These are phyloP conservation scores for Rusavskia elegans DNA, from an alignment of 495 filamentous ascomycete species.

Conservation along the genomic window DNA sequence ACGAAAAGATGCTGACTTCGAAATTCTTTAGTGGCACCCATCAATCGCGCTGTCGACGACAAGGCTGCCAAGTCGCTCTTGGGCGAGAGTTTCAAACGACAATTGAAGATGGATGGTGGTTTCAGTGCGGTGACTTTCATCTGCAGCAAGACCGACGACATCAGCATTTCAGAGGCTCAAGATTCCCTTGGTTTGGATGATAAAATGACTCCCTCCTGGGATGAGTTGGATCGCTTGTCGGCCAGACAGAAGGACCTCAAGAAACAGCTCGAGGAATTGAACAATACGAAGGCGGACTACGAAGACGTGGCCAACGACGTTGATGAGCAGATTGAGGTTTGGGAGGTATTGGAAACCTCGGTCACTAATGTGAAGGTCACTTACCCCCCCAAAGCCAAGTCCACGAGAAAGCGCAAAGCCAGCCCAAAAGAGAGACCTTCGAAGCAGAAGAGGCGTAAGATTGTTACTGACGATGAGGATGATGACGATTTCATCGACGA, in stretches of 20 bases:
- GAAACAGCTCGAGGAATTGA: conserved; percentile 18
- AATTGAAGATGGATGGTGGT: conserved; percentile 47
- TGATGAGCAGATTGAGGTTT: conserved; percentile 26
- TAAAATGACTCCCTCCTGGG: conserved; percentile 16
- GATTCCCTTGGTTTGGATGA: conserved; percentile 28
- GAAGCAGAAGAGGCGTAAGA: conserved; percentile 10
- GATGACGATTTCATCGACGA: conserved; percentile 10
- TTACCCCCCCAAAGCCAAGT: conserved; percentile 19
- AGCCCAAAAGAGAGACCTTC: conserved; percentile 18
- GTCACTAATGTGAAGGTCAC: conserved; percentile 35
- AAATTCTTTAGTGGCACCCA: conserved; percentile 32
- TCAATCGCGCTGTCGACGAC: conserved; percentile 49
- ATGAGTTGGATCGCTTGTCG: conserved; percentile 20
- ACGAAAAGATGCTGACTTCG: no score
- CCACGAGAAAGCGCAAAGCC: conserved; percentile 17
- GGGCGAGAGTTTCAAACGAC: conserved; percentile 43
- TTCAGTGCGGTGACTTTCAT: conserved; percentile 45
- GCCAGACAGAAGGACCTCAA: conserved; percentile 20
- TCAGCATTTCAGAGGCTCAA: conserved; percentile 35
- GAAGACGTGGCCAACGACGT: conserved; percentile 18
- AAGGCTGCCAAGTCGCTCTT: conserved; percentile 46
- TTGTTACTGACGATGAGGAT: conserved; percentile 12
- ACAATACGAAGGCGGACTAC: conserved; percentile 20
- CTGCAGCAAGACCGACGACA: conserved; percentile 55
- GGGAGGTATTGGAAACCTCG: conserved; percentile 29